Percentiles rank a stretch among this genome's conserved stretches.
phyloP scores from a whole-genome alignment of 768 basidiomycete genomes.

The Lentinula aciculospora region DNA sequence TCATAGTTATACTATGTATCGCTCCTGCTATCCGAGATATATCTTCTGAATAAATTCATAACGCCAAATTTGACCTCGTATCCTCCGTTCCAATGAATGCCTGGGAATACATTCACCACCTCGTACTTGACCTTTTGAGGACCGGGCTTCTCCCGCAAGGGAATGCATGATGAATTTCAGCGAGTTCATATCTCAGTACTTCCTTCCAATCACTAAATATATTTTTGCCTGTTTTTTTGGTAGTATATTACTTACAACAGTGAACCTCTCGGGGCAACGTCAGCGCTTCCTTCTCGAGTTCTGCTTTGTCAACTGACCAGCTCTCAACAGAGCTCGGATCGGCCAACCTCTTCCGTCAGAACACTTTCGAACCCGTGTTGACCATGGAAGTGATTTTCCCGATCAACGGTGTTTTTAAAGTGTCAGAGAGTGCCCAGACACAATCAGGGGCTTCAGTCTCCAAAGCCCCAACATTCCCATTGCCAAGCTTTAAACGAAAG shows the following conservation, averaged over 20 bases:
- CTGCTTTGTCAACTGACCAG: background rate
- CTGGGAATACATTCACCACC: background rate
- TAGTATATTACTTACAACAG: too few relatives aligned
- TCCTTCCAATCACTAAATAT: too few relatives aligned
- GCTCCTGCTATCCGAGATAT: background rate
- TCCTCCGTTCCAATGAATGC: background rate
- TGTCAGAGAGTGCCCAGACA: background rate
- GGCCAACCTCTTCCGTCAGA: background rate
- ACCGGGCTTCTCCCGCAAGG: too few relatives aligned
- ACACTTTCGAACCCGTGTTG: background rate
- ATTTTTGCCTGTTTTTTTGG: too few relatives aligned
- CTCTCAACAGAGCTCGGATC: background rate
- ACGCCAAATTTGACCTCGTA: background rate
- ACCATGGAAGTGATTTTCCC: background rate
- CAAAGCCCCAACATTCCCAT: background rate
- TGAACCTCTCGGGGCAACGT: too few relatives aligned
- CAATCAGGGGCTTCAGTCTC: background rate
- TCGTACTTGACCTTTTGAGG: too few relatives aligned
- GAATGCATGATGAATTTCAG: too few relatives aligned
- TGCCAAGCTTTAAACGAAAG: too few relatives aligned
- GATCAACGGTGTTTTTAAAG: background rate
- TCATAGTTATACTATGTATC: slow-evolving; percentile 14
- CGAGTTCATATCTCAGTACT: too few relatives aligned
- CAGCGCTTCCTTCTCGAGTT: background rate
- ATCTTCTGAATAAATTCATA: background rate